Conservation (phyloP, 495 filamentous ascomycete species). For the Aspergillus indologenus region DNA sequence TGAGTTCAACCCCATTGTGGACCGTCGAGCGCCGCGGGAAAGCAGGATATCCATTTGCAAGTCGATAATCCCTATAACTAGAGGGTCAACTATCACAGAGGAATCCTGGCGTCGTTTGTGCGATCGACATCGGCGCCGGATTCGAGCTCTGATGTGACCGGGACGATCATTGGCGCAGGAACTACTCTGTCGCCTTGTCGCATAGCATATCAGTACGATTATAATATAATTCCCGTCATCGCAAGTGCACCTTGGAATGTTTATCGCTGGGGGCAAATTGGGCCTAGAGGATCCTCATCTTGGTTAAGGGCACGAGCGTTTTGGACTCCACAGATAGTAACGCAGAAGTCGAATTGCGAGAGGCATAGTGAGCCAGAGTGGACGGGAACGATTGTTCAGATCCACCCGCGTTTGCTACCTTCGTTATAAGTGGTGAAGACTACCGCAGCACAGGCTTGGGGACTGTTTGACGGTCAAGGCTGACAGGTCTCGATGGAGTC, state of each 20-base stretch:
- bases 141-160: slow-evolving; percentile 21
- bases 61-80: slow-evolving; percentile 22
- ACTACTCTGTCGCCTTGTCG: slow-evolving; percentile 11
- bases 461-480: slow-evolving; percentile 11
- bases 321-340: neutral
- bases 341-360: neutral
- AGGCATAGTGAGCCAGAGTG: neutral
- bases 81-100: slow-evolving; percentile 13
- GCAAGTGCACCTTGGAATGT: neutral
- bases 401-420: slow-evolving; percentile 10
- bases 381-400: slow-evolving; percentile 5
- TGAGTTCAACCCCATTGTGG: slow-evolving; percentile 17
- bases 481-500: slow-evolving; percentile 25
- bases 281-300: neutral
- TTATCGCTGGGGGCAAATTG: neutral
- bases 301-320: neutral
- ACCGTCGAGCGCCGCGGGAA: slow-evolving; percentile 14
- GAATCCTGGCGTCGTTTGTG: slow-evolving; percentile 28
- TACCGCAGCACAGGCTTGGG: slow-evolving; percentile 8
- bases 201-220: slow-evolving; percentile 6
- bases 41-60: slow-evolving; percentile 21
- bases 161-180: slow-evolving; percentile 31
- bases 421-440: neutral
- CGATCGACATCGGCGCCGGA: slow-evolving; percentile 31
- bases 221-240: neutral